phyloP scores from a whole-genome alignment of 495 filamentous ascomycete genomes.

The Neurospora tetraspora region DNA sequence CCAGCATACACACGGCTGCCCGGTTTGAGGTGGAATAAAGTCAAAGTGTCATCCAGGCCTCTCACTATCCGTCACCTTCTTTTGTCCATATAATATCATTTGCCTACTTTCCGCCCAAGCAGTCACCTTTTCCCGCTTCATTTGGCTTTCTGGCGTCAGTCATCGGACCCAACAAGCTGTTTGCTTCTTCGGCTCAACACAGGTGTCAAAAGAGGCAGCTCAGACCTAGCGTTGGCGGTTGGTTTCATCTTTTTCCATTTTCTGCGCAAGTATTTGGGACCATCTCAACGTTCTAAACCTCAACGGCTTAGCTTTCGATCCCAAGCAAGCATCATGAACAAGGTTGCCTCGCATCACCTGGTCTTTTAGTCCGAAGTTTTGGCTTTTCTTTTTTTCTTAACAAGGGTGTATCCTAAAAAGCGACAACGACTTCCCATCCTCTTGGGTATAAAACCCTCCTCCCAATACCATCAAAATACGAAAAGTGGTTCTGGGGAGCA shows the following conservation, averaged over 20 bases:
- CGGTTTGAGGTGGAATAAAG: neutral
- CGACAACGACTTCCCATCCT: neutral
- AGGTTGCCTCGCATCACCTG: neutral
- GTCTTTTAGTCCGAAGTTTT: neutral
- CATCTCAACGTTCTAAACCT: neutral
- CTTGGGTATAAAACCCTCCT: neutral
- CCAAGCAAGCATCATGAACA: neutral
- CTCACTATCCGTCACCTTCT: neutral
- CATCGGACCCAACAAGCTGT: neutral
- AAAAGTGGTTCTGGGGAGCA: neutral
- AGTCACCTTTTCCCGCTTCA: neutral
- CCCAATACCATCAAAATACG: neutral
- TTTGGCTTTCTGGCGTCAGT: neutral
- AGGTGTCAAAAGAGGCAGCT: neutral
- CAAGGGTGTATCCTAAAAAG: neutral
- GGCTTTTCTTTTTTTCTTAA: neutral
- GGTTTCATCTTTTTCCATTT: slow-evolving; percentile 1
- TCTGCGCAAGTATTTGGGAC: neutral
- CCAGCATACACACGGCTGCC: neutral
- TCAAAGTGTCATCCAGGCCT: neutral
- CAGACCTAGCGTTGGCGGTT: neutral
- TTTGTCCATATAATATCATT: neutral
- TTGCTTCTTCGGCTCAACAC: neutral
- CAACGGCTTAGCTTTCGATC: neutral
- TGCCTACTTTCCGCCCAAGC: neutral